Evolutionary conservation across 2,329 filamentous ascomycete genomes (phyloP).

Genomic region (Hawksworthiomyces lignivorus): DNA sequence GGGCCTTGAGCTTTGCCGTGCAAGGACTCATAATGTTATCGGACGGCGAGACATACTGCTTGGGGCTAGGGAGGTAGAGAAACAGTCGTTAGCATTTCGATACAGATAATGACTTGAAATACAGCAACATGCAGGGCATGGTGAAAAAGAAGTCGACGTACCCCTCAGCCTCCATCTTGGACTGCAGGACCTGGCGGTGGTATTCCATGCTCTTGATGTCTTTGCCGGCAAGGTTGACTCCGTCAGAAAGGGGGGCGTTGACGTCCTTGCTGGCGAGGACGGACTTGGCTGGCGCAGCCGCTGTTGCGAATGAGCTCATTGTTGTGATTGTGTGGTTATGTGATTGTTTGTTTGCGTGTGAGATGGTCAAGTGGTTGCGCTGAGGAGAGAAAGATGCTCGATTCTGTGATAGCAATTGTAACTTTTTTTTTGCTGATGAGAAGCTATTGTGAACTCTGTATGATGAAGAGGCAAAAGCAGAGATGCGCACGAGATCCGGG

Average conservation of each 20-base stretch:
- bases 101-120: no score
- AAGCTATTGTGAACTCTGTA: no score
- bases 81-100: no score
- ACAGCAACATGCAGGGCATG: neutral
- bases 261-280: conserved; percentile 59
- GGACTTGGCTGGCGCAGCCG: conserved; percentile 9
- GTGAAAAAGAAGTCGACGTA: conserved; percentile 32
- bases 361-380: no score
- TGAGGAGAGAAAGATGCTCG: no score
- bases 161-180: conserved; percentile 61
- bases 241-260: conserved; percentile 44
- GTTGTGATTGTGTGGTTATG: conserved; percentile 3
- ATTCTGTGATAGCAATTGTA: no score
- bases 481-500: no score
- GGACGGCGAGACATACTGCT: conserved; percentile 68
- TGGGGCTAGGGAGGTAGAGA: conserved; percentile 18
- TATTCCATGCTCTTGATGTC: conserved; percentile 65
- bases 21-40: conserved; percentile 85
- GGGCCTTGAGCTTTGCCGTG: conserved; percentile 71
- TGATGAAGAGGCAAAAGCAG: no score
- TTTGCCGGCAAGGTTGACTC: conserved; percentile 34
- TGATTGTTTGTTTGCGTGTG: no score
- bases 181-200: conserved; percentile 66
- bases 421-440: no score
- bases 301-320: conserved; percentile 6